These are phyloP conservation scores for Penicillium tannophilum DNA, from an alignment of 495 filamentous ascomycete species.

Conservation along the genomic window DNA sequence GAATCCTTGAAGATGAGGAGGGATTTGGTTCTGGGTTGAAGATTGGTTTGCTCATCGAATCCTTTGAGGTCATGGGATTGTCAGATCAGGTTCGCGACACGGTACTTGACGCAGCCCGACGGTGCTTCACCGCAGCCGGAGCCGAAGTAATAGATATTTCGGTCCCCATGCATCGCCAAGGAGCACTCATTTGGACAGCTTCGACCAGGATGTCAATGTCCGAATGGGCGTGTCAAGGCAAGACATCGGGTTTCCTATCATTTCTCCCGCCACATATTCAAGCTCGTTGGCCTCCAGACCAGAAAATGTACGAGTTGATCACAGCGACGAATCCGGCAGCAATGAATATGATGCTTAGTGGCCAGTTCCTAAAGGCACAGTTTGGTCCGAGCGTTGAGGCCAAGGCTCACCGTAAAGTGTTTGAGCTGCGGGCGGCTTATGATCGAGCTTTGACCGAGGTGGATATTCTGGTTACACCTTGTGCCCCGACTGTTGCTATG, in stretches of 20 bases:
- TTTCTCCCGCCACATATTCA: slow-evolving; percentile 26
- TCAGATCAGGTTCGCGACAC: slow-evolving; percentile 42
- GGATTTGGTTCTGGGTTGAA: slow-evolving; percentile 29
- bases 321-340: slow-evolving; percentile 35
- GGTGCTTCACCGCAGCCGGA: slow-evolving; percentile 45
- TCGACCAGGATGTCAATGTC: slow-evolving; percentile 37
- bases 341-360: slow-evolving; percentile 36
- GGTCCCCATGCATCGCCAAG: slow-evolving; percentile 52
- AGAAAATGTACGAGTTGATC: slow-evolving; percentile 35
- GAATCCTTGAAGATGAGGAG: slow-evolving; percentile 34
- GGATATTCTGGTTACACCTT: slow-evolving; percentile 51
- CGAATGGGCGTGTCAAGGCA: slow-evolving; percentile 31
- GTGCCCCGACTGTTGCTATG: slow-evolving; percentile 43
- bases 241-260: slow-evolving; percentile 32
- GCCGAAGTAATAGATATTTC: slow-evolving; percentile 51
- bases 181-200: slow-evolving; percentile 50
- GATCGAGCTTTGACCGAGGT: slow-evolving; percentile 40
- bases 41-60: slow-evolving; percentile 52
- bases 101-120: slow-evolving; percentile 40
- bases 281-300: slow-evolving; percentile 28
- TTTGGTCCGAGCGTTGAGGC: slow-evolving; percentile 31
- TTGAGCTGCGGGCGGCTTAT: slow-evolving; percentile 48
- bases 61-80: slow-evolving; percentile 42
- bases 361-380: slow-evolving; percentile 25
- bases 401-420: slow-evolving; percentile 45